Evolutionary conservation across 1,284 basidiomycete species (phyloP).

Genomic region (Porodaedalea pini): DNA sequence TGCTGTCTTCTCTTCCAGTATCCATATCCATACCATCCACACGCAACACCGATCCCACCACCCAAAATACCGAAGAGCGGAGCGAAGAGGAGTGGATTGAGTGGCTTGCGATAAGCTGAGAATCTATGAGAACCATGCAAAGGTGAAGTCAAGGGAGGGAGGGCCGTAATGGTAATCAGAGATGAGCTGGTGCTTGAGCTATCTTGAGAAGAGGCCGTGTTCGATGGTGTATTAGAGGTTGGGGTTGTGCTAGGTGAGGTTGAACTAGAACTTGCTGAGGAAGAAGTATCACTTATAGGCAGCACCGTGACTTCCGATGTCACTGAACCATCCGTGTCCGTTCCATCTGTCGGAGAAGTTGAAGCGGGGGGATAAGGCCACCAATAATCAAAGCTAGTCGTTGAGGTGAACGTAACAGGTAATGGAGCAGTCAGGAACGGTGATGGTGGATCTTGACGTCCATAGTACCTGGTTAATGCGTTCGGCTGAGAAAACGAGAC

Average conservation of each 20-base stretch:
- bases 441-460: conserved; percentile 5
- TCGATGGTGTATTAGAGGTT: conserved; percentile 4
- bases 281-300: not conserved
- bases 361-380: conserved; percentile 31
- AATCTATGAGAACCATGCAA: conserved; percentile 25
- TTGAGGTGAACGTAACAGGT: conserved; percentile 7
- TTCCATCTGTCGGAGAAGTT: conserved; percentile 5
- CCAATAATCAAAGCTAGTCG: conserved; percentile 28
- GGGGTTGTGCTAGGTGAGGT: not conserved
- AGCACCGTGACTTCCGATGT: not conserved
- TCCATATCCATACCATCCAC: conserved; percentile 15
- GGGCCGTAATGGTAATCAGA: conserved; percentile 35
- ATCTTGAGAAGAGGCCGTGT: not conserved
- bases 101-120: conserved; percentile 19
- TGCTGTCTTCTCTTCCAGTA: conserved; percentile 7
- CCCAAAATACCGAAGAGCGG: conserved; percentile 41
- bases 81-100: conserved; percentile 38
- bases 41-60: conserved; percentile 30
- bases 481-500: not conserved
- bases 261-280: not conserved
- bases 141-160: conserved; percentile 35
- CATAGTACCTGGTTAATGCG: not conserved
- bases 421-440: conserved; percentile 2
- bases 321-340: not conserved
- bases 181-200: not conserved